Evolutionary conservation across 1,139 yeast species (phyloP), one percentile per base, ranked within the genome.

Genomic region (Magnusiomyces sp.): DNA sequence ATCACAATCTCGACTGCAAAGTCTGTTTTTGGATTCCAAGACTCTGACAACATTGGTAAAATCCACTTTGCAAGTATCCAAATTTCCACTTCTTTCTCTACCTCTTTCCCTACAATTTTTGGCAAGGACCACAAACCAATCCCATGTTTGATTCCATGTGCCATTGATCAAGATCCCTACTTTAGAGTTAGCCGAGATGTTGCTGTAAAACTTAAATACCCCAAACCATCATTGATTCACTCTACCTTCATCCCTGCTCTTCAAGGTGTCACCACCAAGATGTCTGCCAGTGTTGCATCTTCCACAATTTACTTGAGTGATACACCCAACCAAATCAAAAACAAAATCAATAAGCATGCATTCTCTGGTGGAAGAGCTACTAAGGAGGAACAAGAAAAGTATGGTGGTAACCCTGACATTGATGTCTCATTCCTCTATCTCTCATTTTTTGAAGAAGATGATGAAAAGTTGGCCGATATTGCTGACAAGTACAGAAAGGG

Each of bases 81-180:
- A 73, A 92, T 94, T 61, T 87, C 97, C 31, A 81, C 97, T 17
- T 94, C 97, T 2, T 90, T 94, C 73, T 95, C 97, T 53, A 84
- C 92, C 45, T 86, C 97, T 13, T 94, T 87, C 77, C 98, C 98
- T 2, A 95, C 84, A 58, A 84, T 94, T 32, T 78, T 94, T 60
- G 96, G 88, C 10, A 71, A 83, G 61, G 89, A 89, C 47, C 74
- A 83, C 46, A 83, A 84, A 68, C 90, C 97, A 1, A 66, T 72
- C 43, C 98, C 97, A 53, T 87, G 96, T 70, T 74, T 94, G 68
- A 94, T 94, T 68, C 99, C 99, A 39, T 94, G 98, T 76, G 99
- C 99, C 45, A 94, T 94, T 67, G 99, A 94, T 67, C 97, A 90
- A 72, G 99, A 94, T 68, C 98, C 99, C 38, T 94, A 94, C 70